phyloP scores from a whole-genome alignment of 1,284 basidiomycete species.

The Porphyrellus sp. region DNA sequence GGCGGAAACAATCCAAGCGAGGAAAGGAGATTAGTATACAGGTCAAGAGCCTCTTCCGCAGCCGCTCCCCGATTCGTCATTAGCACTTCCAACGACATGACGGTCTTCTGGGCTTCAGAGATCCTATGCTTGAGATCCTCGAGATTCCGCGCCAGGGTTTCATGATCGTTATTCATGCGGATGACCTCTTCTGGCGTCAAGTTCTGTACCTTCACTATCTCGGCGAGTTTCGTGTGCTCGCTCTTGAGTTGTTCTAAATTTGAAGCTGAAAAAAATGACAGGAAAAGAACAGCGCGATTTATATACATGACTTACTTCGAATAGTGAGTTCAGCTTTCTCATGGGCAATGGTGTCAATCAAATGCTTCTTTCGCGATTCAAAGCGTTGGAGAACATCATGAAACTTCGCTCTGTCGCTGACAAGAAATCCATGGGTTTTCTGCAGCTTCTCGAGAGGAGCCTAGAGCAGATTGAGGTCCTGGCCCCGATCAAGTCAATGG shows the following conservation, averaged over 20 bases:
- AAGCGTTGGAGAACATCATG: conserved; percentile 62
- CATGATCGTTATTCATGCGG: conserved; percentile 84
- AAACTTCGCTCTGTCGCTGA: conserved; percentile 66
- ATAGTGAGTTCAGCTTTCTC: conserved; percentile 61
- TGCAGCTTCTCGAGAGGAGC: conserved; percentile 62
- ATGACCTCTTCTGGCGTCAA: conserved; percentile 81
- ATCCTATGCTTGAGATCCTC: conserved; percentile 76
- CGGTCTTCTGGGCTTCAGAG: conserved; percentile 62
- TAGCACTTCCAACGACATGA: conserved; percentile 75
- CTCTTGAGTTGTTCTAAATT: conserved; percentile 57
- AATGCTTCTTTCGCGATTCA: conserved; percentile 60
- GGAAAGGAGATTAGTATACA: conserved; percentile 69
- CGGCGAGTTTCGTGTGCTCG: conserved; percentile 61
- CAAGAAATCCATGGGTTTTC: conserved; percentile 54
- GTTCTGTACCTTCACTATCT: conserved; percentile 78
- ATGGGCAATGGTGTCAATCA: conserved; percentile 57
- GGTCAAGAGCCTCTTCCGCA: conserved; percentile 75
- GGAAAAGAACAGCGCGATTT: background rate
- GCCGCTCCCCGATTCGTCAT: conserved; percentile 74
- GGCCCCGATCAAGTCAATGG: background rate
- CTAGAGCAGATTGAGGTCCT: conserved; percentile 37
- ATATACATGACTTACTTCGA: conserved; percentile 39
- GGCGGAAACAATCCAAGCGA: conserved; percentile 73
- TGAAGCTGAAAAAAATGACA: conserved; percentile 41
- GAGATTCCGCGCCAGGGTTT: conserved; percentile 63